Base-by-base conservation (phyloP, 306 rosid species). In the Elaeagnus macrophylla region DNA sequence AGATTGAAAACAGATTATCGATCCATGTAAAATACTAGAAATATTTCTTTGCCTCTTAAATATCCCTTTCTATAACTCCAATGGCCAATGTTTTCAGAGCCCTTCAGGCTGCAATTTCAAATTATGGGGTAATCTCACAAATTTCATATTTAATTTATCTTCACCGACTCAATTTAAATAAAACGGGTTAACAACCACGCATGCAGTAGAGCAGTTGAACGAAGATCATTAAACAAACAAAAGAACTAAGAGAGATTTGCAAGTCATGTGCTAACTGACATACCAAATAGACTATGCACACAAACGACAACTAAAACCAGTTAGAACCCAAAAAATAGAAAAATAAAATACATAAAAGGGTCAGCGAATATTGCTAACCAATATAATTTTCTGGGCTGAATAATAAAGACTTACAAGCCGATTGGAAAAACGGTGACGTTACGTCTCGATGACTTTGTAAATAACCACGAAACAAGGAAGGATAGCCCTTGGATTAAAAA, bases 391-490 rank as follows among this genome's bases (percentile, higher is more conserved):
- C 7, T 32, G 8, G 6, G 35, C 3, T 10, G n/a, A 59, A n/a
- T 17, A 6, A 25, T 12, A 1, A 25, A 9, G 51, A 20, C 47
- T 0, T 6, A 44, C 13, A 9, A 44, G 14, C n/a, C 0, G 17
- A 45, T 16, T 10, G 8, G 6, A 3, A 9, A 8, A 7, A 45
- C 42, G 44, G 6, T 44, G 25, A 12, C 40, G 48, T 56, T 65
- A 59, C 37, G 67, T 71, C 19, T 79, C 65, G 9, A 70, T 54
- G 2, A 85, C 89, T 44, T 77, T 72, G 75, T 91, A 91, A 59
- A 91, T 75, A 0, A 91, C 99, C 1, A 91, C 96, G 56, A 91
- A 91, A 62, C 99, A 91, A 54, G 96, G 95, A 53, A 84, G 94
- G 38, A 91, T 87, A 36, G 99, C 99, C 70, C 60, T 88, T 1